phyloP scores from a whole-genome alignment of 2,329 filamentous ascomycete species.

The Thermochaetoides dissita region DNA sequence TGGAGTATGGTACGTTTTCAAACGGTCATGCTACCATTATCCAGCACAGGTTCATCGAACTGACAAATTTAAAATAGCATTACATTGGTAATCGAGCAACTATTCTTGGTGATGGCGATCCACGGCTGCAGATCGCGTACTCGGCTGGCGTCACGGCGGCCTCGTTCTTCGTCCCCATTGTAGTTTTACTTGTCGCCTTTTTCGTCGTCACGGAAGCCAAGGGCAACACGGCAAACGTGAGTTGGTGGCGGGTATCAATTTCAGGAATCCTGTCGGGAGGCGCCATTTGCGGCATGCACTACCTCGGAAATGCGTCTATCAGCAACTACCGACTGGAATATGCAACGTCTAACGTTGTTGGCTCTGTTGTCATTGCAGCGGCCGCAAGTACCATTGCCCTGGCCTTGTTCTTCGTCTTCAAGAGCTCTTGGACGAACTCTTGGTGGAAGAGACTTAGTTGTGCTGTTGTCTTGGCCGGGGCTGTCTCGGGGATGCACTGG shows the following conservation, averaged over 20 bases:
- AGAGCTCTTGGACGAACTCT: conserved; percentile 60
- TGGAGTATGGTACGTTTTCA: conserved; percentile 51
- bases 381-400: conserved; percentile 57
- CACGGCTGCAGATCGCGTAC: conserved; percentile 58
- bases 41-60: too few species aligned
- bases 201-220: conserved; percentile 50
- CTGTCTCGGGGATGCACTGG: conserved; percentile 82
- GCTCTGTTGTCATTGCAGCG: conserved; percentile 58
- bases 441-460: conserved; percentile 63
- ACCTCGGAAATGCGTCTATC: conserved; percentile 72
- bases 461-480: conserved; percentile 53
- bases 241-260: conserved; percentile 42
- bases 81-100: conserved; percentile 75
- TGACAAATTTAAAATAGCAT: conserved; percentile 38
- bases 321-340: conserved; percentile 61
- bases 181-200: conserved; percentile 62
- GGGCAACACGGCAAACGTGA: conserved; percentile 24
- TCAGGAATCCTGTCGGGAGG: conserved; percentile 59
- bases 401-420: conserved; percentile 63
- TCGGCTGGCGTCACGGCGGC: conserved; percentile 56
- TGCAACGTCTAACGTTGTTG: conserved; percentile 43
- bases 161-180: conserved; percentile 67
- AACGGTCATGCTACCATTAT: too few species aligned
- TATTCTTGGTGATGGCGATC: conserved; percentile 48
- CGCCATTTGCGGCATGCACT: conserved; percentile 76